Base-by-base conservation (phyloP, 805 yeast species). In the Cyberlindnera petersonii region DNA sequence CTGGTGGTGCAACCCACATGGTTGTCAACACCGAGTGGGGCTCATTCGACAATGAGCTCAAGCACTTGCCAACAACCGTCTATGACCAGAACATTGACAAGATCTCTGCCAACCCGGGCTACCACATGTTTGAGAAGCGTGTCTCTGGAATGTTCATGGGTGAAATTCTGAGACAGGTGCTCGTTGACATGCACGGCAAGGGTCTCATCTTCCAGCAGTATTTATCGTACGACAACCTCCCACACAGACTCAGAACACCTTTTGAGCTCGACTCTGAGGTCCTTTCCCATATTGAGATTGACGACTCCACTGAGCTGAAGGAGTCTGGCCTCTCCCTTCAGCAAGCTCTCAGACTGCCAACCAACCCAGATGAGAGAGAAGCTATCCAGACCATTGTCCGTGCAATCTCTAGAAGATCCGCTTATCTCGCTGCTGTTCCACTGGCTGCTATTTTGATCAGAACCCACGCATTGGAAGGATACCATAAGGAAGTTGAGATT, bases 11-110 rank as follows among this genome's bases (percentile, higher is more conserved):
- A 37, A 68, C 71, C 3, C 78, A 80, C 47, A 89, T 89, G 96
- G 84, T 87, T 47, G 74, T 89, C 53, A 89, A 89, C 66, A 89
- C 96, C 32, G 98, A 93, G 65, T 93, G 98, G 96, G 98, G 98
- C 47, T 87, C 96, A 30, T 91, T 89, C 55, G 98, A 91, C 64
- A 91, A 91, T 58, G 80, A 77, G 17, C 70, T 88, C 45, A 70
- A 76, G 49, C 68, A 79, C 28, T 69, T 91, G 47, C 97, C 97
- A 44, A 73, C 69, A 34, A 85, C 95, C 4, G 74, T 77, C 44
- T 89, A 79, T 60, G 98, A 91, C 65, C 61, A 66, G 34, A 68
- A 64, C 20, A 77, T 91, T 48, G 95, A 91, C 60, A 72, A 69
- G 47, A 62, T 63, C 29, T 84, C 96, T 18, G 73, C 93, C 9